Evolutionary conservation across 208 protist species (phyloP).

Genomic region (Crithidia acanthocephali): DNA sequence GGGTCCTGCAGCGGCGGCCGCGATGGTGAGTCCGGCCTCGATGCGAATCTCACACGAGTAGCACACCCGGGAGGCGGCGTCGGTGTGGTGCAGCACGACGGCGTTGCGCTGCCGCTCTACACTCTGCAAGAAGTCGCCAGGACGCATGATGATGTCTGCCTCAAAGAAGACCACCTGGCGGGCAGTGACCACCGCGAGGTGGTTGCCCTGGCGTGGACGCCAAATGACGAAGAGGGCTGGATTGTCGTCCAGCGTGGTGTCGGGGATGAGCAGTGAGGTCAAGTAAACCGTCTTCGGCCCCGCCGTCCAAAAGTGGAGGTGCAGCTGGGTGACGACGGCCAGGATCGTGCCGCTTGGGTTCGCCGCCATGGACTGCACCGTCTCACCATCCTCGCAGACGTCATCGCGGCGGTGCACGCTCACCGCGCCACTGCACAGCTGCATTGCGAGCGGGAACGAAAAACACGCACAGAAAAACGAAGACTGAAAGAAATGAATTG

Average conservation of each 20-base stretch:
- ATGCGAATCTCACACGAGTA: conserved; percentile 42
- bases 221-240: conserved; percentile 58
- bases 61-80: conserved; percentile 44
- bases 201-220: conserved; percentile 47
- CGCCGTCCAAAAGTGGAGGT: conserved; percentile 66
- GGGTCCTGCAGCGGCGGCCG: conserved; percentile 41
- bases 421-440: conserved; percentile 30
- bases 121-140: conserved; percentile 10
- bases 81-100: conserved; percentile 28
- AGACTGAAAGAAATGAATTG: background rate
- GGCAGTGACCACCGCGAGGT: conserved; percentile 60
- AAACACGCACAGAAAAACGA: background rate
- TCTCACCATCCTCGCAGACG: conserved; percentile 34
- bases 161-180: conserved; percentile 65
- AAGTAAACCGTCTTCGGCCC: conserved; percentile 43
- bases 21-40: conserved; percentile 46
- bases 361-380: conserved; percentile 45
- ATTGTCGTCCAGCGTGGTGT: conserved; percentile 51
- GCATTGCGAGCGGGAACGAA: conserved; percentile 20
- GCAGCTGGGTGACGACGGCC: conserved; percentile 54
- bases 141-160: conserved; percentile 30
- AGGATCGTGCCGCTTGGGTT: conserved; percentile 45
- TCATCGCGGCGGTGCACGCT: conserved; percentile 30
- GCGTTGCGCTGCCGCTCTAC: conserved; percentile 18
- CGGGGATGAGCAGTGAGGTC: conserved; percentile 42